Evolutionary conservation across 495 filamentous ascomycete genomes (phyloP).

Genomic region (Evernia prunastri): DNA sequence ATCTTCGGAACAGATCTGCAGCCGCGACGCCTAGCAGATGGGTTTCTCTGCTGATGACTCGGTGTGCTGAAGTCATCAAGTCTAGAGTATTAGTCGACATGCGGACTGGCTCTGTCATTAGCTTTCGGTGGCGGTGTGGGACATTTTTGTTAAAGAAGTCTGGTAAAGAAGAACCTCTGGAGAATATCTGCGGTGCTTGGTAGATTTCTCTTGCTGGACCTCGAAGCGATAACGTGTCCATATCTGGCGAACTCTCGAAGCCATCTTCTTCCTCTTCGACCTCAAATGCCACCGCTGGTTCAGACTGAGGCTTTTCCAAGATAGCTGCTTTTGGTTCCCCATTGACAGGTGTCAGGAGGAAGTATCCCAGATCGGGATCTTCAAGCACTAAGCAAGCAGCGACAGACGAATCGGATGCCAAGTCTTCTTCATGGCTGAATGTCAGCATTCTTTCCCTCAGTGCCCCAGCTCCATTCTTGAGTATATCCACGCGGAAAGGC

Average conservation of each 20-base stretch:
- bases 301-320: slow-evolving; percentile 41
- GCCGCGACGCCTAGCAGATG: slow-evolving; percentile 64
- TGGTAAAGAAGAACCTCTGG: slow-evolving; percentile 49
- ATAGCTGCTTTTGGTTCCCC: slow-evolving; percentile 56
- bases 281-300: slow-evolving; percentile 30
- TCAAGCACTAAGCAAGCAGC: slow-evolving; percentile 56
- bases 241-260: slow-evolving; percentile 27
- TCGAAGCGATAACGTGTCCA: slow-evolving; percentile 49
- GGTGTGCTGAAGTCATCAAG: slow-evolving; percentile 69
- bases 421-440: slow-evolving; percentile 43
- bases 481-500: slow-evolving; percentile 64
- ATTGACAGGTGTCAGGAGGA: slow-evolving; percentile 64
- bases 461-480: slow-evolving; percentile 57
- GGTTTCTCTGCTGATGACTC: slow-evolving; percentile 67
- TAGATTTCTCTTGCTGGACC: slow-evolving; percentile 36
- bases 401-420: slow-evolving; percentile 41
- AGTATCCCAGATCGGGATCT: slow-evolving; percentile 70
- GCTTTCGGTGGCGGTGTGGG: slow-evolving; percentile 51
- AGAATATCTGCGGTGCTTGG: slow-evolving; percentile 60
- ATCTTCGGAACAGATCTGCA: slow-evolving; percentile 74
- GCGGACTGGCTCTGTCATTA: slow-evolving; percentile 63
- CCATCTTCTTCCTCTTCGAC: slow-evolving; percentile 27
- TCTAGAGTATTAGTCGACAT: slow-evolving; percentile 70
- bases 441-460: slow-evolving; percentile 52
- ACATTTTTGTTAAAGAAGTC: slow-evolving; percentile 54